Conservation (phyloP, 176 grass and related monocot species). For the Panicum miliaceum region DNA sequence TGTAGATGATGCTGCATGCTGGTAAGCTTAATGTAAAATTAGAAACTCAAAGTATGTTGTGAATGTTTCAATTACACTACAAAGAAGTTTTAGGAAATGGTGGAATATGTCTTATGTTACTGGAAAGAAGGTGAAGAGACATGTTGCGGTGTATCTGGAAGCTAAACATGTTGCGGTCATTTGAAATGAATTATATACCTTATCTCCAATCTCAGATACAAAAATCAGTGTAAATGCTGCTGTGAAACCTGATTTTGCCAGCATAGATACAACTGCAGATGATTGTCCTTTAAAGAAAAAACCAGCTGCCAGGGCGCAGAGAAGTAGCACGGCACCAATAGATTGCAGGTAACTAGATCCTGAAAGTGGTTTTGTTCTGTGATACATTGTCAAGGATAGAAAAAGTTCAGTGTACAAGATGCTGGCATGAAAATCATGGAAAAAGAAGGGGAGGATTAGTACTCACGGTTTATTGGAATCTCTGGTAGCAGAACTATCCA, state of each 20-base stretch:
- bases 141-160: background rate
- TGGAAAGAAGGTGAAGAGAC: background rate
- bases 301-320: constrained; percentile 55
- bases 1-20: constrained; percentile 15
- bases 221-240: constrained; percentile 92
- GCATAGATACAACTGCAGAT: constrained; percentile 60
- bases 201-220: constrained; percentile 98
- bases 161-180: background rate
- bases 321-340: constrained; percentile 64
- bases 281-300: constrained; percentile 75
- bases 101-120: background rate
- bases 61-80: background rate
- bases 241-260: constrained; percentile 95
- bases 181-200: constrained; percentile 55
- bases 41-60: background rate
- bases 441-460: constrained; percentile 1
- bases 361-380: constrained; percentile 59
- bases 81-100: constrained; percentile 4
- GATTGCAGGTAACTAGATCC: constrained; percentile 56
- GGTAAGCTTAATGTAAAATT: constrained; percentile 31
- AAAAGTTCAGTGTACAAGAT: constrained; percentile 31
- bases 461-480: constrained; percentile 64
- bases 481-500: constrained; percentile 50
- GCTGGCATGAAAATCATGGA: background rate
- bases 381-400: constrained; percentile 46